Evolutionary conservation across 2,329 filamentous ascomycete genomes (phyloP), one percentile per base, ranked within the genome.

Genomic region (Xylariaceae sp.): DNA sequence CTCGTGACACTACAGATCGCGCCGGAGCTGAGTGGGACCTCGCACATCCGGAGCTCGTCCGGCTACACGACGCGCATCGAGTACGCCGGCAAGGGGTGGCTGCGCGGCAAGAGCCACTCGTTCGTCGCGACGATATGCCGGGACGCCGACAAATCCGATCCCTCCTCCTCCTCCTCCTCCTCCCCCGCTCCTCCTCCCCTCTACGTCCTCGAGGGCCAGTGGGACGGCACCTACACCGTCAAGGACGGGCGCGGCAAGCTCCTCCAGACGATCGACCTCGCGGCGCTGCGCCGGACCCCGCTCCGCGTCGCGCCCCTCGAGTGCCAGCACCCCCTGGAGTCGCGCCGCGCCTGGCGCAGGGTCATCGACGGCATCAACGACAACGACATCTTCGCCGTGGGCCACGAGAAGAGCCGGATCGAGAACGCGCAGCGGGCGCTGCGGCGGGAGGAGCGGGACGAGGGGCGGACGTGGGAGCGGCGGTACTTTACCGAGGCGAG

Each of bases 71-170:
- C 88, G 50, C 90, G 89, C 69, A 87, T 97, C 57, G 89, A 95
- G 62, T 98, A 95, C 71, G 86, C 81, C 47, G 90, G 91, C 57
- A 91, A 89, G 63, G 91, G 91, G 43, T 98, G 91, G 91, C 67
- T 98, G 9, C 89, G 85, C 34, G 93, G 91, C 52, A 95, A 95
- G 75, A 96, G 95, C 73, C 97, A 97, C 70, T 86, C 78, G 42
- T 89, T 97, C 62, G 80, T 73, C 11, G 91, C 89, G 12, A 74
- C 73, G 18, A 63, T 97, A 43, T 89, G 85, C 67, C 76, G 72
- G 13, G 80, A 87, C 64, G 67, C 81, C n/a, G n/a, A n/a, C n/a
- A n/a, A n/a, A n/a, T n/a, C n/a, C n/a, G n/a, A n/a, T n/a, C n/a
- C n/a, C n/a, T n/a, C n/a, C n/a, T n/a, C n/a, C n/a, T n/a, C n/a